Base-by-base conservation (phyloP, 306 rosid species). In the Vicia sativa region DNA sequence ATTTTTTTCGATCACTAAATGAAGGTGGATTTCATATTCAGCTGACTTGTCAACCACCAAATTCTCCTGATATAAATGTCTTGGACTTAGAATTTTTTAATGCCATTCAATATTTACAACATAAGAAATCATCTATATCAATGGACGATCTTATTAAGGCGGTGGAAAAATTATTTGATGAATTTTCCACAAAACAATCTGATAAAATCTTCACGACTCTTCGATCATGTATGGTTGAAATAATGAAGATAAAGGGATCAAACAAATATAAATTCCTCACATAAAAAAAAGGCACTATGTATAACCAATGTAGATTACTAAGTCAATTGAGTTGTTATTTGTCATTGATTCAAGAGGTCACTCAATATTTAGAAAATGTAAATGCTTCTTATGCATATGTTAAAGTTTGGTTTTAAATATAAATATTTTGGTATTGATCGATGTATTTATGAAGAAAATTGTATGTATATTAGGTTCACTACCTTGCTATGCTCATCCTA, bases 161-260 rank as follows among this genome's bases (percentile, higher is more conserved):
- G 6, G 21, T 1, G 1, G 11, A 7, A 8, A 48, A 48, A 5
- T 14, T 23, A 57, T 57, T 57, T n/a, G 3, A 25, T n/a, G 31
- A 12, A 42, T 42, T 12, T 12, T 42, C 6, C 1, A 42, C 62
- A 29, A n/a, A 2, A 57, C 19, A 28, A 57, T 57, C 23, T 0
- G 3, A 57, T 13, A 31, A 29, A 29, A 57, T 28, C 13, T 28
- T 29, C 13, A 6, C 5, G 21, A 29, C 23, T 57, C 23, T 29
- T 13, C 62, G 13, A 57, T 29, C 41, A 28, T 55, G 62, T 26
- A 28, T 28, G 62, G 4, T 57, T 57, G 42, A 57, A 57, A 29
- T 57, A 28, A 57, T n/a, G 42, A 57, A 57, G 11, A 1, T 3
- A 12, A 13, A 29, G 0, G 23, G 62, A 12, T 57, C 19, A 57